Conservation (phyloP, 352 stramenopile species). For the Globisporangium lucens region DNA sequence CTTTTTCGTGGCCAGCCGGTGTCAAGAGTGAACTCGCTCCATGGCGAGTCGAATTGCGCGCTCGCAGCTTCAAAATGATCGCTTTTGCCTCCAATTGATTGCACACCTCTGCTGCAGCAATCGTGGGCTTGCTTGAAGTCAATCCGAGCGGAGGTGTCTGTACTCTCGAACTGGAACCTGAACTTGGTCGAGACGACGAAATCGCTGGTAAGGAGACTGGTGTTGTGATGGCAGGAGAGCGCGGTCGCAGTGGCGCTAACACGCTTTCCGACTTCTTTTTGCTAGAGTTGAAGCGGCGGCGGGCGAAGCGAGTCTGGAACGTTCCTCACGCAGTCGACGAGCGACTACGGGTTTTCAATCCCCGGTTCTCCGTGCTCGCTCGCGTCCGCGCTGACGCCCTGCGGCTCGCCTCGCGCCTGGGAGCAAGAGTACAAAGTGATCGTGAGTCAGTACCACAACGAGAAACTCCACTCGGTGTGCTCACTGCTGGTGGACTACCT, state of each 20-base stretch:
- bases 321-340: constrained; percentile 11
- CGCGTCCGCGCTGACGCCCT: constrained; percentile 36
- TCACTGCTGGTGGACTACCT: constrained; percentile 67
- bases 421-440: constrained; percentile 51
- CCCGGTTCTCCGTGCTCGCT: constrained; percentile 23
- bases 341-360: neutral
- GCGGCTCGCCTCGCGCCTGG: constrained; percentile 23
- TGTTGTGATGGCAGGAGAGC: neutral
- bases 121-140: neutral
- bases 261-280: constrained; percentile 20
- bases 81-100: constrained; percentile 32
- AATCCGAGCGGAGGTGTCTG: constrained; percentile 7
- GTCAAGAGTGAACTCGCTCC: neutral
- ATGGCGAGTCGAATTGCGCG: constrained; percentile 15
- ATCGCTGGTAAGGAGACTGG: constrained; percentile 12
- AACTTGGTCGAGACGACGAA: constrained; percentile 2
- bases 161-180: constrained; percentile 4
- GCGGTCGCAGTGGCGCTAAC: constrained; percentile 18
- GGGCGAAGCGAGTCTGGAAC: constrained; percentile 8
- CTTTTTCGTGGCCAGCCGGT: neutral
- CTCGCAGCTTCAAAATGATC: constrained; percentile 37
- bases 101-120: constrained; percentile 11
- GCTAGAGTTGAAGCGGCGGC: constrained; percentile 24
- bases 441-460: constrained; percentile 68
- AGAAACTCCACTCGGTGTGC: constrained; percentile 71